Percentiles rank a stretch among this genome's conserved stretches.
Conservation (phyloP, 768 basidiomycete genomes). For the Cytidiella melzeri region DNA sequence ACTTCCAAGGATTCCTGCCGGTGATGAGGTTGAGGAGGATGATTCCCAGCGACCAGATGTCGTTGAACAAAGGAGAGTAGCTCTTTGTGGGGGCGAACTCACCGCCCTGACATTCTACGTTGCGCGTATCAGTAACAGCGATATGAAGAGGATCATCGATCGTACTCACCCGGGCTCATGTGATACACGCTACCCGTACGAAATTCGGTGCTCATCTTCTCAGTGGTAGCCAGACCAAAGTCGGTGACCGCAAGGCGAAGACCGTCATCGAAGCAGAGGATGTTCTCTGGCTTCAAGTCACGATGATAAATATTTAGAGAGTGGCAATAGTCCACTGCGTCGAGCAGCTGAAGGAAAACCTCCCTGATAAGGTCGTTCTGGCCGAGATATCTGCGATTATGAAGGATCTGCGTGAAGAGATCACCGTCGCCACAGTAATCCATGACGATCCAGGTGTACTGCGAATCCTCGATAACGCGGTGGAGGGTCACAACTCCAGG, state of each 20-base stretch:
- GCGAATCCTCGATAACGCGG: constrained; percentile 78
- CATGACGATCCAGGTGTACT: constrained; percentile 86
- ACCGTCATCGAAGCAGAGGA: constrained; percentile 80
- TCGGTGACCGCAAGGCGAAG: constrained; percentile 82
- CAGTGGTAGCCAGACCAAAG: constrained; percentile 91
- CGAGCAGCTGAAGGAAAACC: constrained; percentile 90
- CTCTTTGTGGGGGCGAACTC: constrained; percentile 52
- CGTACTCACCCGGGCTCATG: constrained; percentile 89
- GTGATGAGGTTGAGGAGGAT: constrained; percentile 94
- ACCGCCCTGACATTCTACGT: constrained; percentile 81
- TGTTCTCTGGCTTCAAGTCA: constrained; percentile 95
- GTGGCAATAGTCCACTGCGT: constrained; percentile 92
- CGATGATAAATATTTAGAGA: constrained; percentile 90
- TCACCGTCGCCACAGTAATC: constrained; percentile 90
- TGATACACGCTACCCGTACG: constrained; percentile 97
- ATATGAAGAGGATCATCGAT: constrained; percentile 1
- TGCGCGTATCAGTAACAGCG: constrained; percentile 12
- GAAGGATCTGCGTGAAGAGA: constrained; percentile 85
- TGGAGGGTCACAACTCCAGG: constrained; percentile 84
- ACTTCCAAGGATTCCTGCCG: constrained; percentile 94
- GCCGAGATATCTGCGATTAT: constrained; percentile 74
- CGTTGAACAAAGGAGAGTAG: constrained; percentile 86
- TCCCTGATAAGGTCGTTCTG: constrained; percentile 79
- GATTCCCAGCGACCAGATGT: constrained; percentile 95
- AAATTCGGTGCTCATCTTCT: constrained; percentile 80